These are phyloP conservation scores for Golubevia sp. DNA, from an alignment of 1,284 basidiomycete genomes.

Conservation along the genomic window DNA sequence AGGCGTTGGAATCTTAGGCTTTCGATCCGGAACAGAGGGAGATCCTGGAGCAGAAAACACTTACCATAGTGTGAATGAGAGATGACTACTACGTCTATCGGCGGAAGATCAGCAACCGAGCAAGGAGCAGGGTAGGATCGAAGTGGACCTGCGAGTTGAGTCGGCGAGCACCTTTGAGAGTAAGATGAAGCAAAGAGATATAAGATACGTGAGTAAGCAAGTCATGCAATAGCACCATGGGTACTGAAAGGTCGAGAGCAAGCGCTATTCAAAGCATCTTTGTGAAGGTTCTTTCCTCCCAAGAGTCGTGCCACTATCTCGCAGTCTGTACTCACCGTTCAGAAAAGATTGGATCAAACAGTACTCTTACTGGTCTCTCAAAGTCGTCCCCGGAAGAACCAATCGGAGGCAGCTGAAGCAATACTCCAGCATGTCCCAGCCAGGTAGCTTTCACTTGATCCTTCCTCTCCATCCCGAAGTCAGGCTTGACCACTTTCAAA, in stretches of 20 bases:
- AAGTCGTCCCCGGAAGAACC: background rate
- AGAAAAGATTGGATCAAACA: slow-evolving; percentile 59
- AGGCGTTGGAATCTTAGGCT: background rate
- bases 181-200: background rate
- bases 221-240: too few species aligned
- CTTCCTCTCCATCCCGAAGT: slow-evolving; percentile 21
- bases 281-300: background rate
- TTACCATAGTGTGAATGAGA: slow-evolving; percentile 51
- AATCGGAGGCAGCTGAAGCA: slow-evolving; percentile 33
- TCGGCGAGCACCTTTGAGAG: slow-evolving; percentile 32
- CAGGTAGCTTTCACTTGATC: slow-evolving; percentile 28
- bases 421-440: slow-evolving; percentile 52
- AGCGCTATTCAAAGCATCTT: too few species aligned
- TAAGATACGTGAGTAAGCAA: too few species aligned
- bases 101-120: slow-evolving; percentile 32
- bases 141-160: slow-evolving; percentile 39
- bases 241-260: too few species aligned
- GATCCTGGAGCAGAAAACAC: background rate
- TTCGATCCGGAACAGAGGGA: too few species aligned
- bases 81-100: slow-evolving; percentile 48
- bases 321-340: slow-evolving; percentile 18
- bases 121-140: slow-evolving; percentile 43
- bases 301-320: background rate
- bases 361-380: slow-evolving; percentile 19
- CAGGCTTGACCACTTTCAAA: slow-evolving; percentile 19